A percentile compares a stretch with the other conserved stretches of the same genome.
Evolutionary conservation across 169 alveolate genomes (phyloP).

Genomic region (Perkinsus marinus): DNA sequence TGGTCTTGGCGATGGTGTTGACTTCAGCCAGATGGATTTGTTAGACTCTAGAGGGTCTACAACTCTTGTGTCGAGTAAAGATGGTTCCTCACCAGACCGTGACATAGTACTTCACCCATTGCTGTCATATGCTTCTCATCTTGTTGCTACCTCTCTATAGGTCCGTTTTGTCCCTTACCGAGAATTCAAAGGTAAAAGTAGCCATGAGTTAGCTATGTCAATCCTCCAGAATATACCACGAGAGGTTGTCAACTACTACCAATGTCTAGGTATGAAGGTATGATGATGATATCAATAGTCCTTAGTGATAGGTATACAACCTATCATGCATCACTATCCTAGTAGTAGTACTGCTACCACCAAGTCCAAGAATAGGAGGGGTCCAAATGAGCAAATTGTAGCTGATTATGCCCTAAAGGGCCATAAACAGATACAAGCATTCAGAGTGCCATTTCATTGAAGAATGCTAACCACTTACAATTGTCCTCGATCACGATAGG

Average conservation of each 20-base stretch:
- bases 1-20: slow-evolving; percentile 54
- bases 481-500: no score
- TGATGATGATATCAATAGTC: neutral
- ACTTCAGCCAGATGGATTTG: slow-evolving; percentile 22
- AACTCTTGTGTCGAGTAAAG: neutral
- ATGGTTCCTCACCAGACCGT: neutral
- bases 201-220: neutral
- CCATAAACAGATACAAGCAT: neutral
- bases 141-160: neutral
- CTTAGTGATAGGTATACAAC: neutral
- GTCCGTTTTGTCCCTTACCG: slow-evolving; percentile 1
- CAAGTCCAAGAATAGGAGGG: neutral
- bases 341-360: neutral
- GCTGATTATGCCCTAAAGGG: no score
- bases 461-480: no score
- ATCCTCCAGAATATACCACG: slow-evolving; percentile 1
- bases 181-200: neutral
- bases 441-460: neutral
- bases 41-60: slow-evolving; percentile 37
- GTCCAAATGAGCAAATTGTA: no score
- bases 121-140: neutral
- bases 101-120: neutral
- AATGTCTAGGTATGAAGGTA: neutral
- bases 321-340: neutral
- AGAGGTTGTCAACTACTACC: neutral